Evolutionary conservation across 2,329 filamentous ascomycete genomes (phyloP).

Genomic region (Ascosphaera pollenicola): DNA sequence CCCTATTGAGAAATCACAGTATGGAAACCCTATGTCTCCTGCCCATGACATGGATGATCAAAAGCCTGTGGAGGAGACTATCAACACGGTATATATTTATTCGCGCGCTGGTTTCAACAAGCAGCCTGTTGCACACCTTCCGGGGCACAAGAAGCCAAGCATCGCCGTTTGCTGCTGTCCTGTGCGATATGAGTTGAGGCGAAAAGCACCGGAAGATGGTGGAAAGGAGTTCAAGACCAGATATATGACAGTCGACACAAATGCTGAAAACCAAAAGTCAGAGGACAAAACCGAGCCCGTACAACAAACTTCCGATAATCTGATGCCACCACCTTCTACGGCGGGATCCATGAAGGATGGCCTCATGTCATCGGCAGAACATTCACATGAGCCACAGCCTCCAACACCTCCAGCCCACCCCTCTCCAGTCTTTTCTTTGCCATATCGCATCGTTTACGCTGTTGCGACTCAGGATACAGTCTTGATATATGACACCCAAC

Average conservation of each 20-base stretch:
- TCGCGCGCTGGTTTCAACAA: slow-evolving; percentile 92
- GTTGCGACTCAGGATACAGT: slow-evolving; percentile 94
- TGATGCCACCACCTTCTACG: slow-evolving; percentile 64
- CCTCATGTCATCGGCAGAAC: slow-evolving; percentile 9
- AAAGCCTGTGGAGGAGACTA: slow-evolving; percentile 64
- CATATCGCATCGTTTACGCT: slow-evolving; percentile 88
- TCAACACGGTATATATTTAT: slow-evolving; percentile 97
- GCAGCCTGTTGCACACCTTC: slow-evolving; percentile 80
- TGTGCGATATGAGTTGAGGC: slow-evolving; percentile 58
- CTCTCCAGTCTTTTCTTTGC: slow-evolving; percentile 49
- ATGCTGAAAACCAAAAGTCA: slow-evolving; percentile 29
- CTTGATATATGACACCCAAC: slow-evolving; percentile 88
- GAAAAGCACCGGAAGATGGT: slow-evolving; percentile 18
- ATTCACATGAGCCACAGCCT: slow-evolving; percentile 22
- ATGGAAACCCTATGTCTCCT: slow-evolving; percentile 19
- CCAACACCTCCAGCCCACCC: slow-evolving; percentile 34
- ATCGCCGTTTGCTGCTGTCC: slow-evolving; percentile 91
- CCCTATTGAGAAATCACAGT: slow-evolving; percentile 8
- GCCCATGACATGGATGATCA: slow-evolving; percentile 29
- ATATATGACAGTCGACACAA: slow-evolving; percentile 87
- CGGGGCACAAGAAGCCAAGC: slow-evolving; percentile 94
- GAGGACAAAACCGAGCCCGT: slow-evolving; percentile 62
- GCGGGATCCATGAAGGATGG: slow-evolving; percentile 11
- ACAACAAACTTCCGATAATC: slow-evolving; percentile 23
- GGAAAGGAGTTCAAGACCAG: slow-evolving; percentile 40